Evolutionary conservation across 2,329 filamentous ascomycete genomes (phyloP), one percentile per base, ranked within the genome.

Genomic region (Emericellopsis cladophorae): DNA sequence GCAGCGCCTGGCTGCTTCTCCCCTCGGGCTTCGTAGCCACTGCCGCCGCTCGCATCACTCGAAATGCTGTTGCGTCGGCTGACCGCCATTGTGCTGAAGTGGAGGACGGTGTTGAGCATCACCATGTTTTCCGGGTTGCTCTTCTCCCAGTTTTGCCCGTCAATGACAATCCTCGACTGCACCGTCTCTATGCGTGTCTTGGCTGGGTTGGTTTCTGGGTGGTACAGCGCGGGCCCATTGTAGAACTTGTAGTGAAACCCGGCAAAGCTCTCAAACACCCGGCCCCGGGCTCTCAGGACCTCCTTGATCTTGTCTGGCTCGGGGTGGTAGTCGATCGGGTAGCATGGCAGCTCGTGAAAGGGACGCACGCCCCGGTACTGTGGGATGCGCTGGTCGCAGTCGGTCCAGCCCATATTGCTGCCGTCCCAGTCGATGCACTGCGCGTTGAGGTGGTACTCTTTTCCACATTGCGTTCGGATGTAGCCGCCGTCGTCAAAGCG

Each of bases 161-260:
- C 54, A 21, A 55, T 49, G 16, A 58, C 55, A n/a, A 57, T 51
- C 8, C 55, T 54, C 0, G 52, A 55, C 38, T 54, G 48, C 9
- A 55, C 51, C 5, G 40, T 51, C 46, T 57, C 54, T 33, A 49
- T 49, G 5, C 51, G 49, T 1, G 49, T 45, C 45, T 48, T 53
- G 9, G 7, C 14, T 9, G 29, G 24, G 16, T 41, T 33, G 2
- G 47, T 9, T 4, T 48, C 48, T 5, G 48, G 46, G 37, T 58
- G 47, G 40, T 49, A 46, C 41, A 62, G 53, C 5, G 61, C 64
- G 21, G 52, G 54, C 15, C 64, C 60, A 7, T 51, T 57, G 47
- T 70, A 72, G 26, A 61, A 51, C 51, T 68, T 70, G 54, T 68
- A 72, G 44, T 68, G 60, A 44, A 64, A 65, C 3, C 67, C 68